Percentiles rank a stretch among this genome's conserved stretches.
Evolutionary conservation across 2,329 filamentous ascomycete genomes (phyloP).

Genomic region (Ophiocordyceps polyrhachis-furcata): DNA sequence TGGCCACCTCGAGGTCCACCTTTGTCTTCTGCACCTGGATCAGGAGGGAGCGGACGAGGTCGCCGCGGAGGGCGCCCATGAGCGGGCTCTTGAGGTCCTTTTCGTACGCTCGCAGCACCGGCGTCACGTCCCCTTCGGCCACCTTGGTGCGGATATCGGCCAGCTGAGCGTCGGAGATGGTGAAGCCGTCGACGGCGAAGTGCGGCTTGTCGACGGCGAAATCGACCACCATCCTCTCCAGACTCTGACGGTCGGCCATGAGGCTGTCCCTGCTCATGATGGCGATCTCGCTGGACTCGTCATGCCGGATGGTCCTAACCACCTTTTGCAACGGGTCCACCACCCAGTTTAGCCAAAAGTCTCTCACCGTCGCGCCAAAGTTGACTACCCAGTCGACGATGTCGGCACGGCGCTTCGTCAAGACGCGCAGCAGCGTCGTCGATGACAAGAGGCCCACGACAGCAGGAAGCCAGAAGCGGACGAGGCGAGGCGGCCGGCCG

Average conservation of each 20-base stretch:
- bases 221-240: conserved; percentile 96
- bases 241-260: conserved; percentile 71
- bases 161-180: conserved; percentile 50
- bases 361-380: conserved; percentile 57
- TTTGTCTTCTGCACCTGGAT: conserved; percentile 99
- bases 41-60: conserved; percentile 73
- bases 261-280: conserved; percentile 92
- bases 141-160: conserved; percentile 61
- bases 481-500: conserved; percentile 54
- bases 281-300: conserved; percentile 81
- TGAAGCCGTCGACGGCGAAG: conserved; percentile 27
- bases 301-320: conserved; percentile 81
- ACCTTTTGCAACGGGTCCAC: conserved; percentile 69
- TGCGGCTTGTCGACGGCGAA: conserved; percentile 73
- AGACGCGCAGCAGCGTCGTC: conserved; percentile 64
- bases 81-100: conserved; percentile 70
- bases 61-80: conserved; percentile 63
- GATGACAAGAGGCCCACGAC: conserved; percentile 58
- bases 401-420: conserved; percentile 56
- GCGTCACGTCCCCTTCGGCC: conserved; percentile 79
- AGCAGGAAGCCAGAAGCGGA: conserved; percentile 80
- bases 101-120: conserved; percentile 81
- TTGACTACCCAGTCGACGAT: conserved; percentile 66
- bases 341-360: conserved; percentile 96
- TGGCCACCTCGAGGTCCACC: conserved; percentile 89